Percentiles rank a stretch among this genome's conserved stretches.
These are phyloP conservation scores for Populus hybrid DNA, from an alignment of 441 rosid genomes.

Conservation along the genomic window DNA sequence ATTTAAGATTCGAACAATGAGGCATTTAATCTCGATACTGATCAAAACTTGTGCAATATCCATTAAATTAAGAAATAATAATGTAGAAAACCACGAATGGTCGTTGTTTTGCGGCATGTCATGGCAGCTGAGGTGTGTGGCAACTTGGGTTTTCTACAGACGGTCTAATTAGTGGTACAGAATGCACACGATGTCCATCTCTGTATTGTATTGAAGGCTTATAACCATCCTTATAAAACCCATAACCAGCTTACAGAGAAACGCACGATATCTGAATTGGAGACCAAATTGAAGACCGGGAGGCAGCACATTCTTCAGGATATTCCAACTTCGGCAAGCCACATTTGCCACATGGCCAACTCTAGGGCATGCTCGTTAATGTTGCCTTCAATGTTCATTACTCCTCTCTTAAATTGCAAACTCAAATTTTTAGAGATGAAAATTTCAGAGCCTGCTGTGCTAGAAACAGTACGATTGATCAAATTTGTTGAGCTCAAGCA, in stretches of 20 bases:
- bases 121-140: background rate
- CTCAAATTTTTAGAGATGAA: background rate
- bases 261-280: slow-evolving; percentile 5
- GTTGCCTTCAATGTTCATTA: background rate
- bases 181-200: background rate
- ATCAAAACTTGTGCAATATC: background rate
- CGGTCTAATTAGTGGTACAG: no score
- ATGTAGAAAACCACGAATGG: background rate
- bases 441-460: background rate
- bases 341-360: background rate
- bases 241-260: slow-evolving; percentile 13
- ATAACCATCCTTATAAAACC: background rate
- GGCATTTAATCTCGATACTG: background rate
- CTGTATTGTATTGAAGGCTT: background rate
- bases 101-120: background rate
- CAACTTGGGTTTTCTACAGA: background rate
- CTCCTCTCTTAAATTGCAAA: background rate
- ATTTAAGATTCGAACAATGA: background rate
- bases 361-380: background rate
- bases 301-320: background rate
- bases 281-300: background rate
- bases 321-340: background rate
- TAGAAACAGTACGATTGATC: background rate
- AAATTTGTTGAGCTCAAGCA: background rate
- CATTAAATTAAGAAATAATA: background rate